Base-by-base conservation (phyloP, 1,284 basidiomycete species). In the Lentinula novae-zelandiae region DNA sequence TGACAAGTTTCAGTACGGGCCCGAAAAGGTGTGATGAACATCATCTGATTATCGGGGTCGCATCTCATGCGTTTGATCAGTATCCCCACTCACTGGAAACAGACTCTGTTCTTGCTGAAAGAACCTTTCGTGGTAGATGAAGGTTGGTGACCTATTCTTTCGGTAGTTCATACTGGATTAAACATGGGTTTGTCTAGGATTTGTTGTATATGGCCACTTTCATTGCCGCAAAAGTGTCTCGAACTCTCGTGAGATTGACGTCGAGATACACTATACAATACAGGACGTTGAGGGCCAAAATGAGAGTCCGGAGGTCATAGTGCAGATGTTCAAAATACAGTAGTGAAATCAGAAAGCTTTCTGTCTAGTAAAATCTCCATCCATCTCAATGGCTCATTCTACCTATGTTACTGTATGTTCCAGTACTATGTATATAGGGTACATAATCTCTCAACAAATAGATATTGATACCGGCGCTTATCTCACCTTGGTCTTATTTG, bases 61-160 rank as follows among this genome's bases (percentile, higher is more conserved):
- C 7, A 46, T 22, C 6, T 46, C 44, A 46, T 12, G 17, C 20
- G 9, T 46, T 22, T 46, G 3, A 46, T 20, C 44, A 46, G 92
- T 64, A 85, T 87, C 53, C 87, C 92, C 22, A 99, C 96, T n/a
- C 96, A 99, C 73, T 99, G 96, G 96, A 96, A 96, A 73, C 96
- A 99, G 72, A 96, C 96, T 0, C 70, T 95, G 10, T 97, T 99
- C 73, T 76, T 98, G 65, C 78, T 99, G 64, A 82, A 85, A 60
- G 85, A 95, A 57, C 91, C 94, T 0, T 84, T 98, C 62, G 69
- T 73, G 27, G 87, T 92, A 0, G 77, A 82, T 7, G 84, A 90
- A 72, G 95, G 94, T 89, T 61, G 57, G 82, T 48, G 15, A 3
- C 22, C 10, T 27, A 49, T 52, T 42, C 60, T 13, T 52, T 59